These are phyloP conservation scores for Aspergillus viridinutans DNA, from an alignment of 2,329 filamentous ascomycete species.

Conservation along the genomic window DNA sequence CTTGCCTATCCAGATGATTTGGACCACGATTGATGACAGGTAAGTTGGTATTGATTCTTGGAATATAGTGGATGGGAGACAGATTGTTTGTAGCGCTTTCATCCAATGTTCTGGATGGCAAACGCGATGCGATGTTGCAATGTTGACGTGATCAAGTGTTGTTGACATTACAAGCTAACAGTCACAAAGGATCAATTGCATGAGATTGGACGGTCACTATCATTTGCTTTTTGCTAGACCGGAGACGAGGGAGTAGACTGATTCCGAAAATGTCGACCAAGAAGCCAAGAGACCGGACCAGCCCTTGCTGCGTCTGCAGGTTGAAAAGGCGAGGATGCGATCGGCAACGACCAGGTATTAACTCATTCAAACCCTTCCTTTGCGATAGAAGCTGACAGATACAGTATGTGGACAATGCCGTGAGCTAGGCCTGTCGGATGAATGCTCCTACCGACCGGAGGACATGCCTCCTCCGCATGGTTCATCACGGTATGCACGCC, in stretches of 20 bases:
- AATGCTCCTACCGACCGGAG: constrained; percentile 11
- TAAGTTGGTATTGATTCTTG: not conserved
- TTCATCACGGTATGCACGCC: not conserved
- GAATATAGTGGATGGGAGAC: not conserved
- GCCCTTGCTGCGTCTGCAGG: constrained; percentile 2
- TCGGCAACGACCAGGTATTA: constrained; percentile 1
- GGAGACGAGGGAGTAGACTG: not conserved
- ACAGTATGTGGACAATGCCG: constrained; percentile 9
- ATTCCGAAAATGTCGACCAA: not conserved
- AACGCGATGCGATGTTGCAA: not conserved
- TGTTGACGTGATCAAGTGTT: not conserved
- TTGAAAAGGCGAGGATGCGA: not conserved
- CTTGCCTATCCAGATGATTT: not conserved
- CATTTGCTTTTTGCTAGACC: not conserved
- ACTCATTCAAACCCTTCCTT: not conserved
- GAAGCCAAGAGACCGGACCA: not conserved
- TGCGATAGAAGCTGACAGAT: not conserved
- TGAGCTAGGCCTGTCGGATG: not conserved
- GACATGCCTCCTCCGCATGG: constrained; percentile 5
- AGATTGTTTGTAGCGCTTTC: not conserved
- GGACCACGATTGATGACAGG: not conserved
- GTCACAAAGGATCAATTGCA: not conserved
- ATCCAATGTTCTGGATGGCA: not conserved
- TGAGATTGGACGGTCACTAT: not conserved
- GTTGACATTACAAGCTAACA: not conserved